A percentile compares a stretch with the other conserved stretches of the same genome.
Conservation (phyloP, 805 yeast genomes). For the Yarrowia keelungensis region DNA sequence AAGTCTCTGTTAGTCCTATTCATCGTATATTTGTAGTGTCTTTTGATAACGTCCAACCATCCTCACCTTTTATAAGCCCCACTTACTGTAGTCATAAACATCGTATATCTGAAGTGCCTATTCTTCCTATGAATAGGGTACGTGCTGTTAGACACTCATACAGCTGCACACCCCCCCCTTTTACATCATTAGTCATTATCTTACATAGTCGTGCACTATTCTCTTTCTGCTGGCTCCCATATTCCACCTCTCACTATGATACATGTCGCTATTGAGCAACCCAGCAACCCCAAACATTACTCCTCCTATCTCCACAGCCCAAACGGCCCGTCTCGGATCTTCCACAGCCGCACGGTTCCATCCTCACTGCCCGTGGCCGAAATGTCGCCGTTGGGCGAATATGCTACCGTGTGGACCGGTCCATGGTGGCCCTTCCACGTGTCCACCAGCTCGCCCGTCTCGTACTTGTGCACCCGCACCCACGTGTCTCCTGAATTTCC, state of each 20-base stretch:
- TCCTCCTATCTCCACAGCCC: conserved; percentile 47
- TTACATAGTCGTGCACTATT: not conserved
- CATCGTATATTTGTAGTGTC: no score
- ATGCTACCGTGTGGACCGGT: conserved; percentile 86
- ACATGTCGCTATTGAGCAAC: conserved; percentile 9
- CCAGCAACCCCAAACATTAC: not conserved
- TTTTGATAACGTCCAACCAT: no score
- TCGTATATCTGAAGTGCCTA: no score
- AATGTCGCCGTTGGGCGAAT: conserved; percentile 77
- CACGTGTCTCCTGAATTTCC: conserved; percentile 48
- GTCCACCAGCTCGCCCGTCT: conserved; percentile 88
- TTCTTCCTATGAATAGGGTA: no score
- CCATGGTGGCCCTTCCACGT: conserved; percentile 95
- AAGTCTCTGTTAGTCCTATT: no score
- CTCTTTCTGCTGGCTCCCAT: not conserved
- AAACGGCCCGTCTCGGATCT: conserved; percentile 54
- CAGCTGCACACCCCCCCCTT: no score
- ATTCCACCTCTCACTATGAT: conserved; percentile 24
- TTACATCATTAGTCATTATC: no score
- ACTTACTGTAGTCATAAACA: no score
- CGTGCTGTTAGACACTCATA: no score
- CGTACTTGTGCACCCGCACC: conserved; percentile 48
- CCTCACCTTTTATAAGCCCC: no score
- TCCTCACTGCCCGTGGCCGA: conserved; percentile 98
- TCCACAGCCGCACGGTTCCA: conserved; percentile 94